Conservation (phyloP, 352 stramenopile species). For the Phytopythium helicoides region DNA sequence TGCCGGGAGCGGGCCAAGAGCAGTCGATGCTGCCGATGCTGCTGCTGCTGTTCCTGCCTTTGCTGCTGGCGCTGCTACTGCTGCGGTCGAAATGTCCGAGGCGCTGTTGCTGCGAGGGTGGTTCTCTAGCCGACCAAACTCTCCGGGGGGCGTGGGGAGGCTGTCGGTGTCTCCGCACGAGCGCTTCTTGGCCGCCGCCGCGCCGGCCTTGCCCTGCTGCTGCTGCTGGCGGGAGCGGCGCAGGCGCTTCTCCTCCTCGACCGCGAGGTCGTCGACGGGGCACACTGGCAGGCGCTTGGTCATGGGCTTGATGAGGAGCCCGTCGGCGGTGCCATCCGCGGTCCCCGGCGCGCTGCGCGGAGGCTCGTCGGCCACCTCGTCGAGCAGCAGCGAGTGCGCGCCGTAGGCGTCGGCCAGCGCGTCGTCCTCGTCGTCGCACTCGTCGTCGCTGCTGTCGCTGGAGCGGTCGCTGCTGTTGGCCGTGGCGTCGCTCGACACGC, state of each 20-base stretch:
- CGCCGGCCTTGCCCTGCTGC: constrained; percentile 10
- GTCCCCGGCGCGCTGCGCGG: constrained; percentile 1
- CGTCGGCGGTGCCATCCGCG: constrained; percentile 17
- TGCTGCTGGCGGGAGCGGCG: constrained; percentile 35
- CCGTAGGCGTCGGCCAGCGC: constrained; percentile 37
- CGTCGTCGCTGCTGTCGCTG: constrained; percentile 27
- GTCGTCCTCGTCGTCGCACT: constrained; percentile 18
- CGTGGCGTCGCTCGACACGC: constrained; percentile 32
- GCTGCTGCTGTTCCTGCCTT: constrained; percentile 7
- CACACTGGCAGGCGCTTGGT: constrained; percentile 61
- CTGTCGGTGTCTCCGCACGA: constrained; percentile 55
- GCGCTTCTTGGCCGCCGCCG: constrained; percentile 38
- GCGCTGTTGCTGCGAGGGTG: too few relatives aligned
- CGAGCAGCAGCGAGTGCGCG: constrained; percentile 30
- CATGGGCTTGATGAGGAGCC: constrained; percentile 74
- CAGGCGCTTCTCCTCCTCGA: constrained; percentile 79
- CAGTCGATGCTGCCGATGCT: not conserved
- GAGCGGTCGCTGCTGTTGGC: constrained; percentile 37
- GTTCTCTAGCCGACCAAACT: constrained; percentile 1
- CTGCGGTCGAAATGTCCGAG: too few relatives aligned
- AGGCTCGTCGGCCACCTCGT: constrained; percentile 19
- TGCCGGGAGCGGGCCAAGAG: not conserved
- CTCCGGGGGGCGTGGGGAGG: constrained; percentile 43
- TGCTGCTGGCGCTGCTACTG: constrained; percentile 1
- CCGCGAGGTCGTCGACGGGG: constrained; percentile 65